A percentile compares a stretch with the other conserved stretches of the same genome.
These are phyloP conservation scores for Xenoacremonium recifei DNA, from an alignment of 2,329 filamentous ascomycete species.

Conservation along the genomic window DNA sequence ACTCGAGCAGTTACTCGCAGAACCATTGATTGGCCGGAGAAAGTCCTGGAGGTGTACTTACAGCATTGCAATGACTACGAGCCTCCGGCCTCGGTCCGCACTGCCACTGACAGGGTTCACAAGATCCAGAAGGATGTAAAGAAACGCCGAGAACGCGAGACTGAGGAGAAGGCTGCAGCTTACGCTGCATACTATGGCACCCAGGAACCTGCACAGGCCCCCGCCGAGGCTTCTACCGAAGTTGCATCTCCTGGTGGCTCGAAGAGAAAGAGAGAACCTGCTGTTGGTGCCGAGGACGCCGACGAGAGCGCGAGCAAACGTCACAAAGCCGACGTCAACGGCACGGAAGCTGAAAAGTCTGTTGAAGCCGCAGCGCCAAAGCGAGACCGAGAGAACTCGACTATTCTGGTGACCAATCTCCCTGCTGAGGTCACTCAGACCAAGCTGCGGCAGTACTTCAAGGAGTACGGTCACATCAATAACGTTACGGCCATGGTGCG, in stretches of 20 bases:
- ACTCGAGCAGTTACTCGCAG: slow-evolving; percentile 63
- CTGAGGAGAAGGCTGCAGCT: slow-evolving; percentile 55
- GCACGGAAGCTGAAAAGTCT: slow-evolving; percentile 20
- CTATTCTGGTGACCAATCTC: slow-evolving; percentile 76
- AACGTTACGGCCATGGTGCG: slow-evolving; percentile 64
- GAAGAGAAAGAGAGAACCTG: slow-evolving; percentile 75
- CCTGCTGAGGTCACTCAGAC: slow-evolving; percentile 68
- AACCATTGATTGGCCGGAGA: slow-evolving; percentile 74
- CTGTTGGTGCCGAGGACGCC: slow-evolving; percentile 39
- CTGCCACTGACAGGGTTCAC: slow-evolving; percentile 70
- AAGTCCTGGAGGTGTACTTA: slow-evolving; percentile 69
- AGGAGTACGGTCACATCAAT: slow-evolving; percentile 82
- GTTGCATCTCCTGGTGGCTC: slow-evolving; percentile 38
- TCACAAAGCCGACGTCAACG: slow-evolving; percentile 47
- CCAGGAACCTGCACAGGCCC: slow-evolving; percentile 24
- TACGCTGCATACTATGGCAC: slow-evolving; percentile 41
- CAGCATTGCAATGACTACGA: slow-evolving; percentile 91
- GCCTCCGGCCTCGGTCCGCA: slow-evolving; percentile 69
- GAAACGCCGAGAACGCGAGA: slow-evolving; percentile 65
- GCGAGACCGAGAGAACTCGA: slow-evolving; percentile 88
- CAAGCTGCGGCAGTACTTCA: slow-evolving; percentile 84
- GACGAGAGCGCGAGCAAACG: slow-evolving; percentile 64
- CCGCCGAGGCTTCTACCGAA: slow-evolving; percentile 12
- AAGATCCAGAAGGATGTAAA: slow-evolving; percentile 63
- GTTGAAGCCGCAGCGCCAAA: slow-evolving; percentile 47